Base-by-base conservation (phyloP, 2,329 filamentous ascomycete species). In the Alternaria infectoria region DNA sequence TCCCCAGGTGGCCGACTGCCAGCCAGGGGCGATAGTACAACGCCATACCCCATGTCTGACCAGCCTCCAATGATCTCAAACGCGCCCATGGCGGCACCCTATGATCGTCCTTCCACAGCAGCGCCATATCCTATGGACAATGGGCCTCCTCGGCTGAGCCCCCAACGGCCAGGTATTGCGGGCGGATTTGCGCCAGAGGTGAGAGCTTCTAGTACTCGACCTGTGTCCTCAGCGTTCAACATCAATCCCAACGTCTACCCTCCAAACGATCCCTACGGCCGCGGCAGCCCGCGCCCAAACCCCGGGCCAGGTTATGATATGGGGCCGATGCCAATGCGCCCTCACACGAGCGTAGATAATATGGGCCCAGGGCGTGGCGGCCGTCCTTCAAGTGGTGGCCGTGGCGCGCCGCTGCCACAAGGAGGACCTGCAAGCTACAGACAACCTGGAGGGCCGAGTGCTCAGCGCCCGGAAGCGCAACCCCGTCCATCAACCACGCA, bases 91-190 rank as follows among this genome's bases (percentile, higher is more conserved):
- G 63, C 73, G 12, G 67, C 71, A 46, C 78, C 75, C 45, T 76
- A 74, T 15, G 76, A 80, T 17, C 76, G 80, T 26, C 83, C 87
- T 32, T 79, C 87, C 15, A 86, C 89, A 10, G 83, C 86, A 21
- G 88, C 89, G 2, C 91, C 91, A 1, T 93, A 93, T 71, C 91
- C 91, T 0, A 85, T 89, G 54, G 90, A 92, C 67, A 89, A 91
- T 68, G 83, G 84, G 57, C 86, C 88, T 19, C 82, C 85, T 50
- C 84, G 83, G n/a, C 76, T 78, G 54, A 72, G 69, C 36, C 69
- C 70, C 19, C 68, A 69, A 54, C 73, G 74, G 40, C 69, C 78
- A 60, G 64, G 49, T 63, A 73, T 73, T 52, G 77, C 77, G 28
- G 80, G 80, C 10, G 81, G 80, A 21, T 82, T 83, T 69, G 80